These are phyloP conservation scores for apple (Malus domestica) DNA, from an alignment of 306 rosid species.

Conservation along the genomic window ASM211411v1 NC_041801.1:35097501-35098000, in stretches of 20 bases:
- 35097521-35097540: background rate
- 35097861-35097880: background rate
- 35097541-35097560: background rate
- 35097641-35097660: conserved; percentile 67
- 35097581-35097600: background rate
- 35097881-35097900: background rate
- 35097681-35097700: conserved; percentile 82
- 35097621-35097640: conserved; percentile 70
- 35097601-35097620: conserved; percentile 12
- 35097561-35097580: background rate
- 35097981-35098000: background rate
- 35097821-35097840: background rate
- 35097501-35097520: background rate
- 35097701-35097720: conserved; percentile 80
- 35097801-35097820: conserved; percentile 1
- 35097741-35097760: conserved; percentile 57
- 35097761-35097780: conserved; percentile 58
- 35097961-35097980: background rate
- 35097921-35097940: background rate
- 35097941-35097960: background rate
- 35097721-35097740: conserved; percentile 80
- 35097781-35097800: conserved; percentile 39
- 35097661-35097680: conserved; percentile 69
- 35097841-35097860: background rate
- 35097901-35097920: background rate